Evolutionary conservation across 176 grass and related monocot genomes (phyloP), one percentile per base, ranked within the genome.

Genomic region (Pontederia paniculata): DNA sequence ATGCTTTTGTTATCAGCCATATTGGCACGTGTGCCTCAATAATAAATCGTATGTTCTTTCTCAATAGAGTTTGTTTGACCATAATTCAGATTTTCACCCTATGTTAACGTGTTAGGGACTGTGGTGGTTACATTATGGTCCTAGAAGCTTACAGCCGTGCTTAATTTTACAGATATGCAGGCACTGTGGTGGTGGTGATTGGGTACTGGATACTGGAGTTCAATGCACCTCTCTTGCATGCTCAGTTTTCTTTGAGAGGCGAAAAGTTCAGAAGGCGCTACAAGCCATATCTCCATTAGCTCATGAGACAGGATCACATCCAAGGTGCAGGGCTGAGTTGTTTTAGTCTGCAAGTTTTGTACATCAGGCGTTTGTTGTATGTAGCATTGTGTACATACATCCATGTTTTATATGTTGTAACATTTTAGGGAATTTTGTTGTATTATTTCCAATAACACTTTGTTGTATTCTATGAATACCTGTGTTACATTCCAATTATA

Each of bases 181-280:
- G 41, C 85, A 96, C 50, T 96, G 91, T 21, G 82, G 91, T 0
- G 85, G 91, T 2, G 73, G 72, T 17, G 82, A 86, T 61, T 89
- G 78, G 82, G 74, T 81, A 57, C 50, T 89, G 28, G 91, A 83
- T 53, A 89, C 67, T 68, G 79, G 82, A 2, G 64, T 96, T 11
- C 89, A 79, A 37, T 96, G 91, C 50, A 71, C 76, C 74, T 96
- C 91, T 1, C 85, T 96, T 28, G 80, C 91, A 61, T 96, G 91
- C 57, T 71, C 91, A 15, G 77, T 89, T 25, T 89, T 96, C 45
- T 96, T 81, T 64, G 91, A 89, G 83, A 81, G 85, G 23, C 61
- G 68, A 60, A 96, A 96, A 52, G 50, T 96, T 51, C 85, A 81
- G 42, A 84, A 59, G 65, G 85, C 83, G 31, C 59, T 89, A 21